Evolutionary conservation across 2,329 filamentous ascomycete genomes (phyloP).

Genomic region (Xylariaceae sp.): DNA sequence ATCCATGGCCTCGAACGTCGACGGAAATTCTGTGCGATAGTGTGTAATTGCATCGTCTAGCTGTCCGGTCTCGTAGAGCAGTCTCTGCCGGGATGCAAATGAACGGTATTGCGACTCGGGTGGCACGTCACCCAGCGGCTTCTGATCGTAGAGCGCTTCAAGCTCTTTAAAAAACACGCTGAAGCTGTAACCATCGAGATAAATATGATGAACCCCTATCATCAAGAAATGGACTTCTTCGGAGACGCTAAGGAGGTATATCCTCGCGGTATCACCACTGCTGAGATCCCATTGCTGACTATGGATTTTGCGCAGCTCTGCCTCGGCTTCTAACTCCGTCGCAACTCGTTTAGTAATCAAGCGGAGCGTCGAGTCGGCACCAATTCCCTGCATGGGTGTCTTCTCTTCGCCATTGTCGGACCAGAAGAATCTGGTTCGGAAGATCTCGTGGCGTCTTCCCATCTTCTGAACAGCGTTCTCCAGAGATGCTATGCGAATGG

Average conservation of each 20-base stretch:
- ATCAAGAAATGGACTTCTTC: constrained; percentile 14
- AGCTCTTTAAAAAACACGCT: constrained; percentile 21
- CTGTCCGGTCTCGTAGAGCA: not conserved
- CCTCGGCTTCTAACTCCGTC: constrained; percentile 30
- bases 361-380: not conserved
- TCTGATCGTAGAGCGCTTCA: constrained; percentile 1
- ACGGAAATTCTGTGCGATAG: too few relatives aligned
- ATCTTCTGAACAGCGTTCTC: not conserved
- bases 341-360: not conserved
- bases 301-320: constrained; percentile 44
- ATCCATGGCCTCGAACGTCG: not conserved
- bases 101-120: constrained; percentile 4
- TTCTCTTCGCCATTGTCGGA: not conserved
- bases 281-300: constrained; percentile 48
- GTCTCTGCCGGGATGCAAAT: not conserved
- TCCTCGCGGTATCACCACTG: too few relatives aligned
- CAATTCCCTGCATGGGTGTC: not conserved
- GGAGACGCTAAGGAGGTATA: not conserved
- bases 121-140: not conserved
- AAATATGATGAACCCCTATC: constrained; percentile 16
- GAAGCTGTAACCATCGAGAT: constrained; percentile 14
- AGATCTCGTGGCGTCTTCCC: not conserved
- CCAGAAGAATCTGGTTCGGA: not conserved
- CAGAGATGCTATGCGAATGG: not conserved
- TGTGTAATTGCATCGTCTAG: not conserved